These are phyloP conservation scores for Pontederia paniculata DNA, from an alignment of 176 grass and related monocot genomes.

Conservation along the genomic window DNA sequence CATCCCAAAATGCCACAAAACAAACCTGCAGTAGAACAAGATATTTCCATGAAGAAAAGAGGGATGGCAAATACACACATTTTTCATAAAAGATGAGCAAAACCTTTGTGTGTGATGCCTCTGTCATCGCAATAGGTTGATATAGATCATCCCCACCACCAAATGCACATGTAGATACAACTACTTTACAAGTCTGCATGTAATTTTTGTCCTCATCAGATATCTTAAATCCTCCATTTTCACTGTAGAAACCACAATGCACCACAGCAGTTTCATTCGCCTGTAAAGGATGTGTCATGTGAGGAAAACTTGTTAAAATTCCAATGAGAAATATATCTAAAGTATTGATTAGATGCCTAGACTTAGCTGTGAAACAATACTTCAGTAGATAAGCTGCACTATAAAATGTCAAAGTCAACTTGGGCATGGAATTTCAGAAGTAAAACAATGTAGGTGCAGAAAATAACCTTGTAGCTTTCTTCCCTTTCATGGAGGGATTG, in stretches of 20 bases:
- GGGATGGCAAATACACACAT: background rate
- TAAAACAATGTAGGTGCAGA: conserved; percentile 2
- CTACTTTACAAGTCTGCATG: conserved; percentile 52
- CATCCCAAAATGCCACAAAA: conserved; percentile 97
- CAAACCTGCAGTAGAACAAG: conserved; percentile 45
- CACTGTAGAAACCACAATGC: conserved; percentile 83
- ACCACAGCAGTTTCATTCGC: conserved; percentile 38
- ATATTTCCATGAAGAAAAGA: background rate
- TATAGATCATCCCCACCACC: conserved; percentile 92
- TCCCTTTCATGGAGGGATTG: conserved; percentile 68
- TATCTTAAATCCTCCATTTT: conserved; percentile 62
- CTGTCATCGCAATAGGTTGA: conserved; percentile 84
- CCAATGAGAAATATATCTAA: no score
- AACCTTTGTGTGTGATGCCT: conserved; percentile 63
- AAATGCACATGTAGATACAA: conserved; percentile 93
- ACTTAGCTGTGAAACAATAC: no score
- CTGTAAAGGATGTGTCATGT: conserved; percentile 23
- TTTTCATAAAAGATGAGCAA: background rate
- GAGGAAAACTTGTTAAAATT: no score
- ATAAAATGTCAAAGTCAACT: no score
- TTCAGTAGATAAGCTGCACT: no score
- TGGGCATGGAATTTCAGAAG: no score
- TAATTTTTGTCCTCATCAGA: conserved; percentile 64
- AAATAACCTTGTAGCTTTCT: conserved; percentile 89
- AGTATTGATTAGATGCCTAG: no score